Percentiles rank a stretch among this genome's conserved stretches.
Conservation (phyloP, 1,284 basidiomycete genomes). For the Wolfiporia cocos region DNA sequence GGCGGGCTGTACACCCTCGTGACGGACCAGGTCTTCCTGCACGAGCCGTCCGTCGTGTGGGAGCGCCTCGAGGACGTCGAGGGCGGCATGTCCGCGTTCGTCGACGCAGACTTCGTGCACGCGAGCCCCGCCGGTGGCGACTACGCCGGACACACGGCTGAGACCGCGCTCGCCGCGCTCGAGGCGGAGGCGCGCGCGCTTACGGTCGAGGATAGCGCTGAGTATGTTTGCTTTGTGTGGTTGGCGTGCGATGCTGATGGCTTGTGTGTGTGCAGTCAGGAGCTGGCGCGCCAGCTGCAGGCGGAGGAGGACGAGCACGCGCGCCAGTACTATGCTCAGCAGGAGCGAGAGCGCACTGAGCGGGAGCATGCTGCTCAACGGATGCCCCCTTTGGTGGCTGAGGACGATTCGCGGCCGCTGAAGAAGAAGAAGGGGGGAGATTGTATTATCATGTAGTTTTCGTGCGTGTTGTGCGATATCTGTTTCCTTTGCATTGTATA, state of each 20-base stretch:
- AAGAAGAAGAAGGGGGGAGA: slow-evolving; percentile 50
- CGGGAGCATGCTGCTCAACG: slow-evolving; percentile 10
- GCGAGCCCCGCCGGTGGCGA: slow-evolving; percentile 72
- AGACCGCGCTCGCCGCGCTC: slow-evolving; percentile 40
- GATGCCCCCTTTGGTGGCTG: slow-evolving; percentile 3
- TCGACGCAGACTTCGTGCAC: slow-evolving; percentile 61
- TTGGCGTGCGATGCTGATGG: not conserved
- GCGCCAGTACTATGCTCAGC: slow-evolving; percentile 31
- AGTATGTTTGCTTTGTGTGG: slow-evolving; percentile 34
- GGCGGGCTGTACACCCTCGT: slow-evolving; percentile 73
- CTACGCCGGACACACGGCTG: slow-evolving; percentile 68
- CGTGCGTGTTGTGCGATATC: too few species aligned
- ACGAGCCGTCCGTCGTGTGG: slow-evolving; percentile 80
- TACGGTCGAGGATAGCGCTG: slow-evolving; percentile 40
- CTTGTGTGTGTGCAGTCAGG: slow-evolving; percentile 33
- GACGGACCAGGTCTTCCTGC: slow-evolving; percentile 75
- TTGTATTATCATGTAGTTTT: slow-evolving; percentile 68
- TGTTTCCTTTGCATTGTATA: too few species aligned
- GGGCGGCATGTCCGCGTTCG: slow-evolving; percentile 68
- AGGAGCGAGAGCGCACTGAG: slow-evolving; percentile 27
- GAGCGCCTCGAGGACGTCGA: slow-evolving; percentile 86
- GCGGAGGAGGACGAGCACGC: slow-evolving; percentile 63
- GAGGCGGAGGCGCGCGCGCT: slow-evolving; percentile 21
- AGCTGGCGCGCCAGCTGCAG: slow-evolving; percentile 66
- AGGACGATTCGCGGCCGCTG: slow-evolving; percentile 21